Conservation (phyloP, 495 filamentous ascomycete species). For the Aspergillus cristatus region DNA sequence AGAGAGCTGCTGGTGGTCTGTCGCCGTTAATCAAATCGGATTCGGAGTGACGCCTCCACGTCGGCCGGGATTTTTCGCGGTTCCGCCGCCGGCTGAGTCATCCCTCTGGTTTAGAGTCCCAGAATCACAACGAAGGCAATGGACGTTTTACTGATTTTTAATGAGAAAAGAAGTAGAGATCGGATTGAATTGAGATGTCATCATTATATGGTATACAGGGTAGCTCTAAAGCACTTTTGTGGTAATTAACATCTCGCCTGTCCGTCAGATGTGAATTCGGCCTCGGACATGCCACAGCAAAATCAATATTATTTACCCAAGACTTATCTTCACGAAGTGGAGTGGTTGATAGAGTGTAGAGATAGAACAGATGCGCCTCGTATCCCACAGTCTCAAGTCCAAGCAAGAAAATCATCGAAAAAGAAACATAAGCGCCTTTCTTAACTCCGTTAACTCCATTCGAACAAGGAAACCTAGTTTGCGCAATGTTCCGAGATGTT, state of each 20-base stretch:
- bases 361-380: not conserved
- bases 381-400: too few species aligned
- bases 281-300: not conserved
- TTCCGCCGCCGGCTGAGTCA: constrained; percentile 21
- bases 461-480: too few species aligned
- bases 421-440: not conserved
- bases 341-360: not conserved
- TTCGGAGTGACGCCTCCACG: constrained; percentile 7
- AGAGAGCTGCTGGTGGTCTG: constrained; percentile 10
- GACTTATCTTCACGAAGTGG: not conserved
- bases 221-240: constrained; percentile 12
- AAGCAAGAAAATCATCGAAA: not conserved
- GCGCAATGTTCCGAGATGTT: not conserved
- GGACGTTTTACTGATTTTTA: not conserved
- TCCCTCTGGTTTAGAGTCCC: constrained; percentile 3
- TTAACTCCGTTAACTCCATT: not conserved
- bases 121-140: constrained; percentile 16
- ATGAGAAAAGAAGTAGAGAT: not conserved
- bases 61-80: constrained; percentile 17
- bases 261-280: too few species aligned
- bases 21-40: not conserved
- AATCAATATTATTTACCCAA: not conserved
- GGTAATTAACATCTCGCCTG: too few species aligned
- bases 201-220: not conserved
- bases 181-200: constrained; percentile 9